These are phyloP conservation scores for Penicillium sp. DNA, from an alignment of 2,329 filamentous ascomycete genomes.

Conservation along the genomic window DNA sequence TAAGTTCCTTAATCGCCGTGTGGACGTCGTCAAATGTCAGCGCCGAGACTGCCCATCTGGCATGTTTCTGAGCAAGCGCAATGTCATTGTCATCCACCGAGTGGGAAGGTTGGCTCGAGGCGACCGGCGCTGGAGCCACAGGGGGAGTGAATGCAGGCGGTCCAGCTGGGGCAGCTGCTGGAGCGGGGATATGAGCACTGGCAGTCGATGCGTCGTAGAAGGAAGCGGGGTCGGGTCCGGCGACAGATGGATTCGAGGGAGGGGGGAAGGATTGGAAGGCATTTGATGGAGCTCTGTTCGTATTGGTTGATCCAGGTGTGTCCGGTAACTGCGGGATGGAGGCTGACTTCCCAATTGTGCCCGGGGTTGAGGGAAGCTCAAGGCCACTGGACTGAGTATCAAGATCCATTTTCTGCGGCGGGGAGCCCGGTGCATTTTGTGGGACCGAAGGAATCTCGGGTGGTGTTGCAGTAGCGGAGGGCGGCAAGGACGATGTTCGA, in stretches of 20 bases:
- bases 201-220: conserved; percentile 21
- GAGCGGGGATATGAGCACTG: conserved; percentile 18
- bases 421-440: conserved; percentile 25
- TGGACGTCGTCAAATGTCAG: conserved; percentile 94
- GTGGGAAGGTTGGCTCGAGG: conserved; percentile 28
- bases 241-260: conserved; percentile 29
- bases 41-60: conserved; percentile 94
- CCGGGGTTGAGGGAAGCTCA: conserved; percentile 42
- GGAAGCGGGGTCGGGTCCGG: conserved; percentile 23
- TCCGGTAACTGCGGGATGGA: conserved; percentile 33
- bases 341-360: conserved; percentile 32
- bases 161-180: conserved; percentile 16
- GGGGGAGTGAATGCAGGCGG: conserved; percentile 21
- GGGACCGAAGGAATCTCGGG: conserved; percentile 27
- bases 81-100: conserved; percentile 70
- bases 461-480: conserved; percentile 24
- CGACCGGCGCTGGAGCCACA: conserved; percentile 19
- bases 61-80: conserved; percentile 85
- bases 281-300: conserved; percentile 21
- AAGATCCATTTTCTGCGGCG: conserved; percentile 34
- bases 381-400: conserved; percentile 32
- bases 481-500: conserved; percentile 43
- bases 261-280: conserved; percentile 45
- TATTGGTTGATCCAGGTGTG: conserved; percentile 24
- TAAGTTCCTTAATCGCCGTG: conserved; percentile 84